These are phyloP conservation scores for Skeletonema costatum DNA, from an alignment of 108 stramenopile species.

Conservation along the genomic window DNA sequence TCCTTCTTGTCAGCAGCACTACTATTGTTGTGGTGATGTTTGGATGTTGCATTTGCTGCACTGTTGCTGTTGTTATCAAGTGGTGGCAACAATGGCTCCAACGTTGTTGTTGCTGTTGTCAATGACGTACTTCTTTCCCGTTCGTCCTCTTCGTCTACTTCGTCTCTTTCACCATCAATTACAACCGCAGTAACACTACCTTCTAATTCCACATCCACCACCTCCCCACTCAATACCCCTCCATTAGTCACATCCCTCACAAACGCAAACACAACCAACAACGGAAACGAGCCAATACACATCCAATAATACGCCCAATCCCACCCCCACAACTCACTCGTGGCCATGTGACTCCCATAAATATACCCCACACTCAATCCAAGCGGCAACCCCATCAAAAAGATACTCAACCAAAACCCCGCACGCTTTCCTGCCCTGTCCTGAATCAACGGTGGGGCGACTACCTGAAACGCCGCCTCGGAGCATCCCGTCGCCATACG, in stretches of 20 bases:
- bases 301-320: conserved; percentile 47
- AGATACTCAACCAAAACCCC: conserved; percentile 47
- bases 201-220: conserved; percentile 10
- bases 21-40: neutral
- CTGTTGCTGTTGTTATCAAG: neutral
- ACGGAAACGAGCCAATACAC: conserved; percentile 29
- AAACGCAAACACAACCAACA: conserved; percentile 34
- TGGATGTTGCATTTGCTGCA: neutral
- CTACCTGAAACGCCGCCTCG: conserved; percentile 54
- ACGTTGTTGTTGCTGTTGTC: neutral
- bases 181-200: neutral
- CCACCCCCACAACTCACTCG: conserved; percentile 33
- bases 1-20: neutral
- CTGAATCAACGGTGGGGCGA: conserved; percentile 49
- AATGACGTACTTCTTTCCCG: neutral
- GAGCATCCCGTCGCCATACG: conserved; percentile 43
- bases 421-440: conserved; percentile 33
- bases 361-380: conserved; percentile 50
- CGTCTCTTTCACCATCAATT: neutral
- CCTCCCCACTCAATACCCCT: conserved; percentile 42
- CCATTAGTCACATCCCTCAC: conserved; percentile 44
- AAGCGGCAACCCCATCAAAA: conserved; percentile 40
- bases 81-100: conserved; percentile 1
- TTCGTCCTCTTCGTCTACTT: neutral
- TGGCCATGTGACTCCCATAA: conserved; percentile 46